Conservation (phyloP, 2,329 filamentous ascomycete genomes). For the Neonectria magnoliae region DNA sequence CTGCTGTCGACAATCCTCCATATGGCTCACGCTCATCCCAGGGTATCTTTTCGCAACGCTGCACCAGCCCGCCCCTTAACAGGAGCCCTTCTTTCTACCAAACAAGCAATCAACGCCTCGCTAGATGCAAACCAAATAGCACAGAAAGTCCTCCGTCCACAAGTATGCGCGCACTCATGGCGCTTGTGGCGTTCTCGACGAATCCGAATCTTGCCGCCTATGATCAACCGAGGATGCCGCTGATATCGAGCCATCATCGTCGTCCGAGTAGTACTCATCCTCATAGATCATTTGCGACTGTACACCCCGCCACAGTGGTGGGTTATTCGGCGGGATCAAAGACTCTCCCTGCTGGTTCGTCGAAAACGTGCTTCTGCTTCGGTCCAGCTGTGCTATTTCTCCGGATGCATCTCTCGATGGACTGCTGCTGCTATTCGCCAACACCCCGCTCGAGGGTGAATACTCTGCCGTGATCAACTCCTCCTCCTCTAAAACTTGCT, state of each 20-base stretch:
- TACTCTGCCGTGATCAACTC: conserved; percentile 39
- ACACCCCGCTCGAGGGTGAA: conserved; percentile 22
- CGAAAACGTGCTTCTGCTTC: conserved; percentile 37
- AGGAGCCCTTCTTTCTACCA: neutral
- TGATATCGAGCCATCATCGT: conserved; percentile 44
- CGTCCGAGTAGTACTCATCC: conserved; percentile 47
- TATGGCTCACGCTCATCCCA: neutral
- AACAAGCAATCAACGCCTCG: conserved; percentile 38
- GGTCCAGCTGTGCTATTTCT: conserved; percentile 32
- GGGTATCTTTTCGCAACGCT: conserved; percentile 18
- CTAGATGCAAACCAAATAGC: conserved; percentile 43
- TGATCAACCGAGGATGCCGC: conserved; percentile 44
- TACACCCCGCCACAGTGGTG: conserved; percentile 57
- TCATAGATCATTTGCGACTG: conserved; percentile 46
- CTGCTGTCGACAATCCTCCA: neutral
- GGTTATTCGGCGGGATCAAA: conserved; percentile 46
- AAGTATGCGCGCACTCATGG: conserved; percentile 12
- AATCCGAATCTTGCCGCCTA: conserved; percentile 40
- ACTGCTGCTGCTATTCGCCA: conserved; percentile 32
- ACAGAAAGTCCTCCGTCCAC: conserved; percentile 11
- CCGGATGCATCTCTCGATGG: conserved; percentile 39
- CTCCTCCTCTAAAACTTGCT: conserved; percentile 67
- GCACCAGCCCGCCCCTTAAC: neutral
- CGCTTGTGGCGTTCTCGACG: conserved; percentile 32
- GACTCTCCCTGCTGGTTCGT: conserved; percentile 38